These are phyloP conservation scores for Stachybotrys echinatus DNA, from an alignment of 2,329 filamentous ascomycete species.

Conservation along the genomic window DNA sequence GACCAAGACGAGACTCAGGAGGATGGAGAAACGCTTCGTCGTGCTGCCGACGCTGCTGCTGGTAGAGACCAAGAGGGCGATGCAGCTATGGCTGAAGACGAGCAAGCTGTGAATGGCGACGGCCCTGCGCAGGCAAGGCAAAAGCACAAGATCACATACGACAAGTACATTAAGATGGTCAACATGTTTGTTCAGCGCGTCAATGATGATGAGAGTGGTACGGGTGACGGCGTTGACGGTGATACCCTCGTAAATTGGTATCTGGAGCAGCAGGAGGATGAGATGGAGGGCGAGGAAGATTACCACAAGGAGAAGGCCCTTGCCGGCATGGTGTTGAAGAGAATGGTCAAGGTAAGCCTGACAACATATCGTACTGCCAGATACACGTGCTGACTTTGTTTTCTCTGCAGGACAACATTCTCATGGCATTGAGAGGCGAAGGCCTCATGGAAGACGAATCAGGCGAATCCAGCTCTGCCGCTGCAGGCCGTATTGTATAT, in stretches of 20 bases:
- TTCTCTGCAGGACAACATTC: slow-evolving; percentile 71
- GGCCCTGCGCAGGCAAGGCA: slow-evolving; percentile 31
- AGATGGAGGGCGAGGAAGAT: slow-evolving; percentile 76
- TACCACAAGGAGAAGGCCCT: slow-evolving; percentile 69
- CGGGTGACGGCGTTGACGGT: slow-evolving; percentile 78
- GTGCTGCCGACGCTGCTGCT: slow-evolving; percentile 32
- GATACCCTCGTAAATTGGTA: slow-evolving; percentile 85
- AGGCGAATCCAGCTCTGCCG: slow-evolving; percentile 37
- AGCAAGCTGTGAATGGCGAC: slow-evolving; percentile 31
- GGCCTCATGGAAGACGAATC: slow-evolving; percentile 44
- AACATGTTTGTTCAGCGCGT: slow-evolving; percentile 80
- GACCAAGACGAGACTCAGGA: slow-evolving; percentile 57
- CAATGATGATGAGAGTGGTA: slow-evolving; percentile 71
- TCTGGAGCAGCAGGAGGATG: slow-evolving; percentile 81
- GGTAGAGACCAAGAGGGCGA: slow-evolving; percentile 42
- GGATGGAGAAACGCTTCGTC: slow-evolving; percentile 40
- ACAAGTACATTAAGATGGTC: slow-evolving; percentile 89
- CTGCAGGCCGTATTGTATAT: slow-evolving; percentile 56
- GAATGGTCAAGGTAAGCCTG: slow-evolving; percentile 85
- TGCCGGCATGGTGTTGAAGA: slow-evolving; percentile 81
- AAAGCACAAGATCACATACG: slow-evolving; percentile 88
- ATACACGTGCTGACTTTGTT: slow-evolving; percentile 36
- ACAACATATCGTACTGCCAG: too few relatives aligned
- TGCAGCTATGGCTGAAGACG: slow-evolving; percentile 32
- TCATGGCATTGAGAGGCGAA: slow-evolving; percentile 71